Base-by-base conservation (phyloP, 2,329 filamentous ascomycete genomes). In the Trichoderma brevicompactum region DNA sequence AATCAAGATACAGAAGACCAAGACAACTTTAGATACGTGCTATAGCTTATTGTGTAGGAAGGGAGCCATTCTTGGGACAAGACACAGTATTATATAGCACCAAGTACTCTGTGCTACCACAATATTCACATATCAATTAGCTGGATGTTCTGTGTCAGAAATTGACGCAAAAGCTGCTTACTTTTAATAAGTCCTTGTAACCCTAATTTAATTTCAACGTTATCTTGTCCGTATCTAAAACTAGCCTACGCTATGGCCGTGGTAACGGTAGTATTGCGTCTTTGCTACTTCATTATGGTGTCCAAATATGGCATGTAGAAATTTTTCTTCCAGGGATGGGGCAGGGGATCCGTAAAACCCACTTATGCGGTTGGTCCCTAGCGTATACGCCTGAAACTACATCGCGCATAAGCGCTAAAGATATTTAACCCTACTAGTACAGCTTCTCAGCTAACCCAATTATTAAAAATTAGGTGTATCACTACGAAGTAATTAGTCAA, bases 331-430 rank as follows among this genome's bases (percentile, higher is more conserved):
- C 23, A 28, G 23, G 23, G 23, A 5, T 28, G 23, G 23, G 23
- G 5, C 23, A 28, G 23, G 23, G 23, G 2, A 28, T 28, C 23
- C 23, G 5, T 28, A 5, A 28, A 28, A 28, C 23, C 52, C 38
- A 43, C 53, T 43, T 55, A 55, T 55, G 53, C 53, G 53, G 53
- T 55, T 55, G 53, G 53, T 55, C 23, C 53, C 53, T 55, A 55
- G 53, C 53, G 53, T 23, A 32, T 8, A 28, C 53, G 13, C 38
- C 38, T 43, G 53, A 32, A 41, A 23, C 52, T 7, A 41, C 36
- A 13, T 28, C 19, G 28, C 46, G 46, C 46, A 49, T 49, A 49
- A 49, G 46, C 48, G 48, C 28, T 52, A 52, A 23, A 15, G 28
- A 52, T 15, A 34, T 52, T 44, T 34, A 12, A 52, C 13, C 48